Evolutionary conservation across 2,329 filamentous ascomycete genomes (phyloP), one percentile per base, ranked within the genome.

Genomic region (Monosporascus sp.): DNA sequence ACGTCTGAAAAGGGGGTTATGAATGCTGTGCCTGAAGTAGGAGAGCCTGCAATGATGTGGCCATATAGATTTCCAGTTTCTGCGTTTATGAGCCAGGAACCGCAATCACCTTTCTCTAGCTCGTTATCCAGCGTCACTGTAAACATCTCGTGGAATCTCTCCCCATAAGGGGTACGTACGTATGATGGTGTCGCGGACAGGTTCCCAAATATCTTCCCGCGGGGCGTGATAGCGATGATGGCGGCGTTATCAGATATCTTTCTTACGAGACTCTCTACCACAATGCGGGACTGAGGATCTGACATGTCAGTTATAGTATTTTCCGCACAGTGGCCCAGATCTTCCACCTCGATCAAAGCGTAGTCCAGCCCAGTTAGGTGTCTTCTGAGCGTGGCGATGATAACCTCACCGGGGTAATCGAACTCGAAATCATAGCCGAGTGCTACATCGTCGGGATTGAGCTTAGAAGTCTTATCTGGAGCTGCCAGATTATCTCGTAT

Each of bases 41-140:
- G 41, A 3, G 2, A 20, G 11, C 41, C 48, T 53, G 54, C 45
- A 51, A 53, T 11, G 49, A 51, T 35, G 11, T 50, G 49, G 5
- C 49, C 49, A 43, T 50, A 31, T 17, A 50, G 24, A 1, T 43
- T 14, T 17, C 49, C 49, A 6, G 38, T 44, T 3, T 44, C 37
- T 44, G 15, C 24, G 31, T 44, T 17, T 7, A 50, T 17, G 8
- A 44, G 22, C 49, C 49, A 50, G 9, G 49, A 50, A 20, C 49
- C 49, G 7, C 49, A 44, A 31, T 41, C 49, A 1, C 49, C 38
- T 17, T 15, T 44, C 5, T 50, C 49, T 2, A 50, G 20, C 14
- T 31, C 3, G 1, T 5, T n/a, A 6, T 41, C 37, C 5, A 44
- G 4, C 14, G 1, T 44, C 20, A 6, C 41, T 6, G 9, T 24